These are phyloP conservation scores for Sarocladium oryzae DNA, from an alignment of 2,329 filamentous ascomycete genomes.

Conservation along the genomic window DNA sequence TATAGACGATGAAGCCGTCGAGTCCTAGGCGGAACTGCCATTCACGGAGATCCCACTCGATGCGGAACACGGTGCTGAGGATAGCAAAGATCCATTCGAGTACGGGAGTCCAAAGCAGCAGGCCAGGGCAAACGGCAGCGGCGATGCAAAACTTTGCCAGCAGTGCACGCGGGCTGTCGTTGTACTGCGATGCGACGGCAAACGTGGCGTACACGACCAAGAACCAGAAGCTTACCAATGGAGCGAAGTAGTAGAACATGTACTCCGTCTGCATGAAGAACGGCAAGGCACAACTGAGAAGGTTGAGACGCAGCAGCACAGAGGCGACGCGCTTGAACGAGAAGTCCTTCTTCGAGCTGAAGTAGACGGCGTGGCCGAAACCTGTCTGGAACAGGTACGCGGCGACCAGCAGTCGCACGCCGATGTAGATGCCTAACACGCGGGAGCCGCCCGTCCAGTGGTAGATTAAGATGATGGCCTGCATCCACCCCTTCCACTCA, in stretches of 20 bases:
- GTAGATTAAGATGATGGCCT: slow-evolving; percentile 45
- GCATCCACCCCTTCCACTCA: slow-evolving; percentile 64
- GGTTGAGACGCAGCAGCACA: slow-evolving; percentile 51
- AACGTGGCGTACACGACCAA: slow-evolving; percentile 49
- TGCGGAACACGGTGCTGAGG: slow-evolving; percentile 35
- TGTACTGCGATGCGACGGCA: slow-evolving; percentile 31
- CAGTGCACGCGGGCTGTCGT: slow-evolving; percentile 35
- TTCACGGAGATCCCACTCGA: slow-evolving; percentile 41
- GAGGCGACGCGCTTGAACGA: slow-evolving; percentile 44
- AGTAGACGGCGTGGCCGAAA: slow-evolving; percentile 55
- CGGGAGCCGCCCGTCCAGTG: slow-evolving; percentile 50
- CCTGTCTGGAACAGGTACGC: slow-evolving; percentile 57
- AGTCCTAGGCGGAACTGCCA: slow-evolving; percentile 44
- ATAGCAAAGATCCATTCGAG: slow-evolving; percentile 18
- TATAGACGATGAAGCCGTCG: slow-evolving; percentile 49
- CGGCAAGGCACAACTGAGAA: slow-evolving; percentile 45
- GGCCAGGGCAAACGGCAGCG: slow-evolving; percentile 29
- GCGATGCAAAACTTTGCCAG: slow-evolving; percentile 41
- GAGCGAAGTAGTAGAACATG: slow-evolving; percentile 49
- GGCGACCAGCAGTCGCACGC: slow-evolving; percentile 47
- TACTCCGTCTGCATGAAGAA: slow-evolving; percentile 50
- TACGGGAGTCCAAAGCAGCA: slow-evolving; percentile 27
- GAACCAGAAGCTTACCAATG: slow-evolving; percentile 57
- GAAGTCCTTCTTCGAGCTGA: slow-evolving; percentile 50
- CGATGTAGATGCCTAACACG: slow-evolving; percentile 45